These are phyloP conservation scores for Nicotiana noctiflora DNA, from an alignment of 257 asterid genomes.

Conservation along the genomic window DNA sequence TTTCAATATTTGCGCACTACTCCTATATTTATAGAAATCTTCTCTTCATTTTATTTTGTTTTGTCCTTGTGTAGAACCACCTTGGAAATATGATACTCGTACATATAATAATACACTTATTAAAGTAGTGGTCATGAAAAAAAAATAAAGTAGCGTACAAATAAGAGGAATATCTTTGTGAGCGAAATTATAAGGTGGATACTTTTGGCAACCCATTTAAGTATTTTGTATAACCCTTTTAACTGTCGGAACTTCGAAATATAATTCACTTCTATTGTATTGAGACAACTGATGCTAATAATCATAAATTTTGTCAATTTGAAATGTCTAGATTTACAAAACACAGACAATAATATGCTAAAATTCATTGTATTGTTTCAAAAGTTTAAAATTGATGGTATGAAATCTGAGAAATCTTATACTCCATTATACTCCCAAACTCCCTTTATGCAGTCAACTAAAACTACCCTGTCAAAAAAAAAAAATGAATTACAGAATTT, in stretches of 20 bases:
- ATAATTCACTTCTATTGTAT: neutral
- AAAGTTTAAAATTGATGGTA: too few species aligned
- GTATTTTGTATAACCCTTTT: neutral
- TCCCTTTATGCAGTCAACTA: too few species aligned
- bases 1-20: neutral
- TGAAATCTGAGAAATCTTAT: too few species aligned
- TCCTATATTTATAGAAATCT: neutral
- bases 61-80: neutral
- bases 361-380: too few species aligned
- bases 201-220: neutral
- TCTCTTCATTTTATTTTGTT: neutral
- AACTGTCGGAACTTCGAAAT: neutral
- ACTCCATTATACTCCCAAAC: too few species aligned
- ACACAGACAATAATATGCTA: too few species aligned
- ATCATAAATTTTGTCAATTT: neutral
- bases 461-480: too few species aligned
- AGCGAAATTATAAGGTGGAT: neutral
- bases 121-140: neutral
- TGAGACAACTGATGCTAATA: too few species aligned
- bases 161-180: neutral
- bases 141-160: neutral
- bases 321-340: too few species aligned
- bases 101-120: neutral
- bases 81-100: neutral
- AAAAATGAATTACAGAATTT: too few species aligned